phyloP scores from a whole-genome alignment of 306 rosid genomes.

The Quercus wislizeni region DNA sequence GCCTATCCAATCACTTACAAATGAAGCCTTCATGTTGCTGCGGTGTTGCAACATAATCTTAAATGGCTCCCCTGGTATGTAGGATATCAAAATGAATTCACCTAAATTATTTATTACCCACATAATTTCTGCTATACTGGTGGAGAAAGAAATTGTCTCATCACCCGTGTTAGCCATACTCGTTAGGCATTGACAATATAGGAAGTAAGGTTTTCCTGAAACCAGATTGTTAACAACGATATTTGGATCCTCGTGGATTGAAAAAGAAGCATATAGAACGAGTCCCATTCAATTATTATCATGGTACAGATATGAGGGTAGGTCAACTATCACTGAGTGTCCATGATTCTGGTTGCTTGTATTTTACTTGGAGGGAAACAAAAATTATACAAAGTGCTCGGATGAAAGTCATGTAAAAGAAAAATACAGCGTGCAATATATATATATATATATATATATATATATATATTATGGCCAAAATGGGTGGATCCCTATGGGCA shows the following conservation, averaged over 20 bases:
- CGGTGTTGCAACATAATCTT: background rate
- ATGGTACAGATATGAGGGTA: background rate
- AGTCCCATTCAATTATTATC: background rate
- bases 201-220: background rate
- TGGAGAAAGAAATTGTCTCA: background rate
- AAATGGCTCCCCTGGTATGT: background rate
- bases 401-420: background rate
- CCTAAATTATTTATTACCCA: background rate
- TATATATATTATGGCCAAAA: no score
- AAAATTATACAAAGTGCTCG: fast-evolving
- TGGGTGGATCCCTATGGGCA: fast-evolving
- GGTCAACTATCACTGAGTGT: background rate
- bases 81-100: background rate
- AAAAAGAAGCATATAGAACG: background rate
- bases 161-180: background rate
- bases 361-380: background rate
- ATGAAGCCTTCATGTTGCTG: background rate
- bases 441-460: no score
- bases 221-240: background rate
- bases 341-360: background rate
- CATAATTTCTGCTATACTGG: background rate
- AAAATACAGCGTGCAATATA: background rate
- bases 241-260: background rate
- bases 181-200: background rate
- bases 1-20: background rate